These are phyloP conservation scores for Tolypocladium nubicola DNA, from an alignment of 2,329 filamentous ascomycete species.

Conservation along the genomic window DNA sequence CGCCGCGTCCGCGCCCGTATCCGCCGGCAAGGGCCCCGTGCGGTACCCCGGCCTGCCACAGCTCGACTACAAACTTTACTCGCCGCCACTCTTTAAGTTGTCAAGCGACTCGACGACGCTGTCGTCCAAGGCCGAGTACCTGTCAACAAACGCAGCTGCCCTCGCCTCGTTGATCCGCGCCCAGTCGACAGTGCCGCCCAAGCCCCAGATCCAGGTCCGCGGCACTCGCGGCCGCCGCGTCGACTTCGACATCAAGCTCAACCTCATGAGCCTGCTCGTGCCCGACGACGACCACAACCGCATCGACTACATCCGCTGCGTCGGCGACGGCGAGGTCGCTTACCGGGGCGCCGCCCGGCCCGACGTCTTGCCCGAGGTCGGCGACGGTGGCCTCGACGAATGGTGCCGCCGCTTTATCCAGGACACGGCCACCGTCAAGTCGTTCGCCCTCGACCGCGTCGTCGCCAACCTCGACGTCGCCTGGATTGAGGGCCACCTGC, in stretches of 20 bases:
- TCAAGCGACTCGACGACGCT: slow-evolving; percentile 37
- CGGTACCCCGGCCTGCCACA: slow-evolving; percentile 35
- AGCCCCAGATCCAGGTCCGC: slow-evolving; percentile 39
- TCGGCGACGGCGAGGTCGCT: slow-evolving; percentile 36
- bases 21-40: slow-evolving; percentile 12
- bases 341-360: slow-evolving; percentile 35
- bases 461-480: slow-evolving; percentile 44
- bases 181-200: slow-evolving; percentile 42
- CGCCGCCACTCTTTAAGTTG: slow-evolving; percentile 39
- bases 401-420: slow-evolving; percentile 39
- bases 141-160: slow-evolving; percentile 33
- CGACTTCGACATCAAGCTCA: slow-evolving; percentile 44
- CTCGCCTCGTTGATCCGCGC: slow-evolving; percentile 34
- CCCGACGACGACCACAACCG: slow-evolving; percentile 31
- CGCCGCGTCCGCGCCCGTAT: neutral
- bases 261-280: slow-evolving; percentile 42
- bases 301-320: slow-evolving; percentile 44
- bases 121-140: slow-evolving; percentile 34
- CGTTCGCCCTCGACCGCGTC: slow-evolving; percentile 39
- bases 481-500: slow-evolving; percentile 44
- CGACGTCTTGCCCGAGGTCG: slow-evolving; percentile 30
- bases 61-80: slow-evolving; percentile 42
- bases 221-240: slow-evolving; percentile 32
- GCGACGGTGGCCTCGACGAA: slow-evolving; percentile 32
- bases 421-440: slow-evolving; percentile 32